Evolutionary conservation across 176 grass and related monocot genomes (phyloP), one percentile per base, ranked within the genome.

Genomic region (Luzula sylvatica): DNA sequence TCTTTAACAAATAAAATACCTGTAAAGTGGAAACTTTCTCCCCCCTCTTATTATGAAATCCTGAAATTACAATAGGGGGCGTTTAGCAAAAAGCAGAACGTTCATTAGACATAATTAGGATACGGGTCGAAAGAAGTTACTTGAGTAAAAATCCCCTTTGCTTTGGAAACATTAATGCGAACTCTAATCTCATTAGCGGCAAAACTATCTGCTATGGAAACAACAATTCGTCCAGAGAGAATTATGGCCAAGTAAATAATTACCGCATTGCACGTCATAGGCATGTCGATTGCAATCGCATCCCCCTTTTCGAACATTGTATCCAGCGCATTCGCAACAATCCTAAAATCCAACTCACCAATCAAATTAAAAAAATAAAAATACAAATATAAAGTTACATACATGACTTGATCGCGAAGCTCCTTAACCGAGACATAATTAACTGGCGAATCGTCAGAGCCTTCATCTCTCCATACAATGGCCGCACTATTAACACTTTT

Each of bases 121-220:
- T n/a, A 35, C 30, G 9, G 30, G 30, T 35, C 5, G 19, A 18
- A 23, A 44, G 7, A 14, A 50, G 65, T 68, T 30, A 86, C 90
- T 74, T 96, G 90, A 23, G 90, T 96, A 71, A 89, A 89, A 73
- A 89, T 86, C 64, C 76, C 90, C 51, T 74, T 86, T 47, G 84
- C 90, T 61, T 77, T 82, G 51, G 84, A 72, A 3, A 79, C 67
- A 54, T 50, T 57, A 77, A 96, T 82, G 26, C 90, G 76, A 61
- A 50, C 73, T 42, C 57, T 67, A 56, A 96, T 86, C 73, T 96
- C 90, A 19, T 74, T 76, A 40, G 84, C 61, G 27, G 77, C 68
- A 60, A 96, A 89, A 67, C 90, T 96, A 63, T 96, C 90, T 58
- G 90, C 81, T 79, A 96, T 96, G 29, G 80, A 88, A 38, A 96